Evolutionary conservation across 2,329 filamentous ascomycete species (phyloP).

Genomic region (Lasiodiplodia gonubiensis): DNA sequence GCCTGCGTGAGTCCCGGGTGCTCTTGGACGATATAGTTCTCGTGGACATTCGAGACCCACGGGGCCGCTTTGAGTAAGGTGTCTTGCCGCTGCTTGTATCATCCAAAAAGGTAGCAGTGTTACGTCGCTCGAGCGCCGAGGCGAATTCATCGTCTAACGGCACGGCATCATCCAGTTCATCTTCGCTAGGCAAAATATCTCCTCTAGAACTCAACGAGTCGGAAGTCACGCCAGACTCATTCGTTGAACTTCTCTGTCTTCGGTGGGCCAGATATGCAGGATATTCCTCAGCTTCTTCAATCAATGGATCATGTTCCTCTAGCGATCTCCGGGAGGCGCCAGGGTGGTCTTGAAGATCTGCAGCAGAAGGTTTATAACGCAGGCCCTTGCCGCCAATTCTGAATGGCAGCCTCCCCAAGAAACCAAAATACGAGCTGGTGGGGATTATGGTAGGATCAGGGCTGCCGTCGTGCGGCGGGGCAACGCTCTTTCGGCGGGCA

Average conservation of each 20-base stretch:
- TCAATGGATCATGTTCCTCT: slow-evolving; percentile 75
- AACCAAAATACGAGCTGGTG: slow-evolving; percentile 82
- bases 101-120: slow-evolving; percentile 64
- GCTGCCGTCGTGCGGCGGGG: slow-evolving; percentile 55
- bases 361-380: slow-evolving; percentile 87
- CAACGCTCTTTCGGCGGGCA: slow-evolving; percentile 61
- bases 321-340: slow-evolving; percentile 56
- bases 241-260: slow-evolving; percentile 76
- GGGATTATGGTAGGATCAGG: slow-evolving; percentile 87
- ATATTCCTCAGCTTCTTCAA: slow-evolving; percentile 65
- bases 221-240: slow-evolving; percentile 78
- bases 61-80: slow-evolving; percentile 47
- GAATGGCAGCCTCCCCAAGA: slow-evolving; percentile 82
- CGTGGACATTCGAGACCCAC: slow-evolving; percentile 55
- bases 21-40: slow-evolving; percentile 54
- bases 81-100: slow-evolving; percentile 73
- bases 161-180: slow-evolving; percentile 86
- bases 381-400: slow-evolving; percentile 78
- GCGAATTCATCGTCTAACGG: slow-evolving; percentile 92
- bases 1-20: slow-evolving; percentile 40
- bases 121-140: slow-evolving; percentile 75
- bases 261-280: slow-evolving; percentile 45
- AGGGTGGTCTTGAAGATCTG: slow-evolving; percentile 87
- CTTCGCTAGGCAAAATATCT: slow-evolving; percentile 90
- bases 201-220: slow-evolving; percentile 87